Evolutionary conservation across 2,329 filamentous ascomycete genomes (phyloP).

Genomic region (Canariomyces notabilis): DNA sequence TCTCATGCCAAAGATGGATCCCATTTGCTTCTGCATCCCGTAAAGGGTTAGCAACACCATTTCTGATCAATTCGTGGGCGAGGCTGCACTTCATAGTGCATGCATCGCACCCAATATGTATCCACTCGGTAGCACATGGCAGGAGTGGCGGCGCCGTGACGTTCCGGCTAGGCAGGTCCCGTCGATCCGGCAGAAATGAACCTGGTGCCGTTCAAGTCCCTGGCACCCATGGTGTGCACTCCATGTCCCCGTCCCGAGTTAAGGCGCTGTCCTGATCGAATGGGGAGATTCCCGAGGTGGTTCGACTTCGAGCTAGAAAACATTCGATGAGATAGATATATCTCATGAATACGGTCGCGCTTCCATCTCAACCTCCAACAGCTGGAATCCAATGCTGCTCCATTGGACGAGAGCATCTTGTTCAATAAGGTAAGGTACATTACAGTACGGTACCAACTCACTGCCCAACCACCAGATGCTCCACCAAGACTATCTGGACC

Average conservation of each 20-base stretch:
- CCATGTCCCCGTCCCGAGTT: constrained; percentile 3
- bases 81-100: no score
- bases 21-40: no score
- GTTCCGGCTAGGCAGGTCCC: constrained; percentile 19
- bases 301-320: constrained; percentile 27
- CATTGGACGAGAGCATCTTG: no score
- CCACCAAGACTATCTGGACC: neutral
- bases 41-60: no score
- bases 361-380: neutral
- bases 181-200: constrained; percentile 22
- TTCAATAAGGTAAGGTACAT: no score
- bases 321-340: constrained; percentile 24
- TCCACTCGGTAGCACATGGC: constrained; percentile 19
- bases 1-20: no score
- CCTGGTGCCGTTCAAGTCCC: constrained; percentile 28
- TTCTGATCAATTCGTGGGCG: no score
- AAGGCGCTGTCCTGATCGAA: constrained; percentile 9
- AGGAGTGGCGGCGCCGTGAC: constrained; percentile 12
- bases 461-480: neutral
- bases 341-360: neutral
- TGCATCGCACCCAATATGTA: neutral
- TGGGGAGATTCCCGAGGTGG: constrained; percentile 20
- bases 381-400: no score
- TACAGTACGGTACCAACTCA: no score
- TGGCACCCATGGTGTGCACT: constrained; percentile 18